A percentile compares a stretch with the other conserved stretches of the same genome.
Conservation (phyloP, 129 eudicot genomes). For the Chrysanthemum seticuspe region DNA sequence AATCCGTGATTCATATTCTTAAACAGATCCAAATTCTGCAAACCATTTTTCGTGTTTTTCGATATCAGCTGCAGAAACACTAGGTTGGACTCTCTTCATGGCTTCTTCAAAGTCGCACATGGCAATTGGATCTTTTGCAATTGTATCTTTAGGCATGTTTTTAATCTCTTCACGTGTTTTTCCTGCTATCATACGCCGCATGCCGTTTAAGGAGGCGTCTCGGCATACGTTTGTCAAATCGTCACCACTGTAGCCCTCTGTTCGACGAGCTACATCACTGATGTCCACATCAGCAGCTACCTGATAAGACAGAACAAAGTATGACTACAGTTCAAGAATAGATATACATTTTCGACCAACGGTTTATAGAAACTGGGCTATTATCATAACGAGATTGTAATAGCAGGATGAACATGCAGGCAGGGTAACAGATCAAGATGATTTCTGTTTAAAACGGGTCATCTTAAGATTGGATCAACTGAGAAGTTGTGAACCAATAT, state of each 20-base stretch:
- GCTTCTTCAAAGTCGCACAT: conserved; percentile 98
- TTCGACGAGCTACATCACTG: conserved; percentile 76
- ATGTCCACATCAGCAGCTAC: conserved; percentile 85
- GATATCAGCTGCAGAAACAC: conserved; percentile 87
- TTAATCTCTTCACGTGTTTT: conserved; percentile 94
- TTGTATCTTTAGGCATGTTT: conserved; percentile 90
- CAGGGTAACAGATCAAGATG: too few relatives aligned
- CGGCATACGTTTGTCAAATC: conserved; percentile 90
- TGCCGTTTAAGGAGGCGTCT: conserved; percentile 91
- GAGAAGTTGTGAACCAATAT: too few relatives aligned
- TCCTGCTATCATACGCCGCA: conserved; percentile 94
- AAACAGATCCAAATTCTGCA: conserved; percentile 89
- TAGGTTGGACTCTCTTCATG: conserved; percentile 74
- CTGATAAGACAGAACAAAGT: conserved; percentile 34
- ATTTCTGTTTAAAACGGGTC: too few relatives aligned
- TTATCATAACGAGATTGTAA: too few relatives aligned
- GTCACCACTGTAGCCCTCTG: conserved; percentile 98
- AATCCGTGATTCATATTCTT: conserved; percentile 5
- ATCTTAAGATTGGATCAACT: too few relatives aligned
- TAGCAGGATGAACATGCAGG: too few relatives aligned
- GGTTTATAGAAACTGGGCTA: too few relatives aligned
- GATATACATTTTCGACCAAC: too few relatives aligned
- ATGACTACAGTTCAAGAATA: too few relatives aligned
- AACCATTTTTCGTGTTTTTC: conserved; percentile 95
- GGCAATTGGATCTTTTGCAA: conserved; percentile 85